Base-by-base conservation (phyloP, 768 basidiomycete species). In the Termitomyces sp. region DNA sequence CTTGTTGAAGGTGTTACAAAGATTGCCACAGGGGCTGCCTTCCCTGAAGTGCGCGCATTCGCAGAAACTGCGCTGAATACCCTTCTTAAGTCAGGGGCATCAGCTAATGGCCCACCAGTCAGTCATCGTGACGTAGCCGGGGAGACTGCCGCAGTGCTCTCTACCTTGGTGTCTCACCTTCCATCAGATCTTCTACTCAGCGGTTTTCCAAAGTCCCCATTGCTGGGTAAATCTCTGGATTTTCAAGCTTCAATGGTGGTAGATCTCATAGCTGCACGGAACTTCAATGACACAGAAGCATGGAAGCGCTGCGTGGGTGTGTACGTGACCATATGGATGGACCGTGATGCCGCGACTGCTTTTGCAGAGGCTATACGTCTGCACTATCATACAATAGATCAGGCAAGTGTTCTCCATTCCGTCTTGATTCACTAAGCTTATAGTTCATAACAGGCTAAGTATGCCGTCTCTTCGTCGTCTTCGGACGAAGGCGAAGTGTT, bases 1-100 rank as follows among this genome's bases (percentile, higher is more conserved):
- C 85, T 98, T 42, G 88, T 96, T 4, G 89, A 92, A 34, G 94
- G 95, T 57, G 93, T 96, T 18, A 85, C 91, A 68, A 91, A 89
- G 72, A 93, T 98, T 63, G 91, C 91, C 13, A 85, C 86, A 55
- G 84, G 89, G 18, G 95, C 95, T 54, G 93, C 95, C 27, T 98
- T 98, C 81, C 96, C 96, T 53, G 96, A 98, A 77, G 93, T 88
- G 40, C 55, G 80, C 33, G 51, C 54, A n/a, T 53, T 60, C 49
- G 60, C 59, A 60, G 54, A 65, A 56, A 57, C 88, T 5, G 92
- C 96, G 7, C 78, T 93, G 33, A 78, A 85, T 54, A 93, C 93
- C 24, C 79, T 98, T 54, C 71, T 84, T 59, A 89, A 88, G 64
- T 85, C 95, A 46, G 94, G 94, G 50, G 94, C 94, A 37, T 92